Percentiles rank a stretch among this genome's conserved stretches.
These are phyloP conservation scores for Blastobotrys mokoenaii DNA, from an alignment of 805 yeast genomes.

Conservation along the genomic window DNA sequence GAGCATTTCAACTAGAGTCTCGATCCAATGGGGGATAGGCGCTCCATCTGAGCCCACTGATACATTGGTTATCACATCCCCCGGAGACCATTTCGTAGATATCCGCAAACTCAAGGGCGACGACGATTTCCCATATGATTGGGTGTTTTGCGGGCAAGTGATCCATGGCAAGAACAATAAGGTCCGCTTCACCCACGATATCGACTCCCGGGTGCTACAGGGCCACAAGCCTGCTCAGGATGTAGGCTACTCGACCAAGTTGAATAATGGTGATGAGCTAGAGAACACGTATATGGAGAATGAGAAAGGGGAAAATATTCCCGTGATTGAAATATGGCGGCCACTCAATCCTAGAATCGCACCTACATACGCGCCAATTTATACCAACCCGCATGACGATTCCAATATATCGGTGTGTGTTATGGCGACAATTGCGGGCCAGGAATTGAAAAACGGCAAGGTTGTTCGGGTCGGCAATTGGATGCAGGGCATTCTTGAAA, in stretches of 20 bases:
- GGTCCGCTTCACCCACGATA: constrained; percentile 13
- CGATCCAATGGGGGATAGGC: constrained; percentile 43
- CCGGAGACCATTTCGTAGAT: constrained; percentile 40
- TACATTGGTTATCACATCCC: constrained; percentile 43
- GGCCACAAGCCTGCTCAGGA: constrained; percentile 26
- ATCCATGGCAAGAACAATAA: constrained; percentile 2
- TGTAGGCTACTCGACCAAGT: constrained; percentile 37
- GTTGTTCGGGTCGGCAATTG: constrained; percentile 42
- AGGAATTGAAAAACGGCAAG: constrained; percentile 32
- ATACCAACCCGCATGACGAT: not conserved
- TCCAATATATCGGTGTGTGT: not conserved
- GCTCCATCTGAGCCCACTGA: constrained; percentile 36
- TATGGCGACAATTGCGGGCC: constrained; percentile 22
- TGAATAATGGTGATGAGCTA: constrained; percentile 35
- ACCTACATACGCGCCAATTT: constrained; percentile 24
- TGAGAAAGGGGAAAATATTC: constrained; percentile 10
- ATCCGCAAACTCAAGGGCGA: constrained; percentile 21
- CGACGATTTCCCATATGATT: constrained; percentile 16
- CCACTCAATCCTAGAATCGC: constrained; percentile 33
- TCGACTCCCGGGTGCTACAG: constrained; percentile 11
- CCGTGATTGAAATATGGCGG: constrained; percentile 47
- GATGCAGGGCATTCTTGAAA: constrained; percentile 40
- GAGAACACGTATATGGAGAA: constrained; percentile 46
- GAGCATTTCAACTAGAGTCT: constrained; percentile 38
- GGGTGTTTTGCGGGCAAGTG: constrained; percentile 27